Conservation (phyloP, 805 yeast species). For the Myxozyma mucilagina region DNA sequence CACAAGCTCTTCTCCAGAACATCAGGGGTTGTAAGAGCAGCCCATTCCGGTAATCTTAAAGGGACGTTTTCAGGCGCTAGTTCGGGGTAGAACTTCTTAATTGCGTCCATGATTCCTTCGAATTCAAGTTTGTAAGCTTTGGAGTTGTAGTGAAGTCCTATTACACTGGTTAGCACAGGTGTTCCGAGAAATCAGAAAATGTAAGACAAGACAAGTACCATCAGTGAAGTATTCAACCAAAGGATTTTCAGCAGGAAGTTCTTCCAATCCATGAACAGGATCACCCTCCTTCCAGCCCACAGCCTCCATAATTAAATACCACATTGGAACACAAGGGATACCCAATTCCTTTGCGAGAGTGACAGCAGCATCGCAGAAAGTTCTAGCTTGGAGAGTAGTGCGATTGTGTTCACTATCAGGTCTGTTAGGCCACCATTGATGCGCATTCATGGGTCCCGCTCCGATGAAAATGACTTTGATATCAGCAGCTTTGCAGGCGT, state of each 20-base stretch:
- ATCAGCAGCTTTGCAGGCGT: conserved; percentile 37
- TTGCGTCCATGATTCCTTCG: conserved; percentile 46
- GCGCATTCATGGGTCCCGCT: conserved; percentile 28
- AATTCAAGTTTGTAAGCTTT: conserved; percentile 54
- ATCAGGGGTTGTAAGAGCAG: conserved; percentile 9
- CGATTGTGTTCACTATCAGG: conserved; percentile 38
- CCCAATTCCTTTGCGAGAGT: conserved; percentile 48
- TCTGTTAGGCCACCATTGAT: conserved; percentile 18
- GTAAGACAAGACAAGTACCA: conserved; percentile 32
- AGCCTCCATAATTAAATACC: conserved; percentile 47
- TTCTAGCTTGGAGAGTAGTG: conserved; percentile 47
- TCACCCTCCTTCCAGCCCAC: conserved; percentile 46
- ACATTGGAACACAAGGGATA: conserved; percentile 61
- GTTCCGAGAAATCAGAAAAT: conserved; percentile 33
- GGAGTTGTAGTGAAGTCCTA: conserved; percentile 62
- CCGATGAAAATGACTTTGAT: conserved; percentile 26
- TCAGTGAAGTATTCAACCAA: conserved; percentile 19
- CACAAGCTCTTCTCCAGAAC: conserved; percentile 7
- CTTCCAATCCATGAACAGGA: conserved; percentile 17
- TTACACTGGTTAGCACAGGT: not conserved
- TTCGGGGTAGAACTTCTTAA: conserved; percentile 51
- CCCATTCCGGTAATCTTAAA: conserved; percentile 42
- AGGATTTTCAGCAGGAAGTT: conserved; percentile 4
- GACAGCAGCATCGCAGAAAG: conserved; percentile 55
- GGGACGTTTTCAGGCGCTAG: conserved; percentile 47